Conservation (phyloP, 2,329 filamentous ascomycete genomes). For the Aspergillus proliferans region DNA sequence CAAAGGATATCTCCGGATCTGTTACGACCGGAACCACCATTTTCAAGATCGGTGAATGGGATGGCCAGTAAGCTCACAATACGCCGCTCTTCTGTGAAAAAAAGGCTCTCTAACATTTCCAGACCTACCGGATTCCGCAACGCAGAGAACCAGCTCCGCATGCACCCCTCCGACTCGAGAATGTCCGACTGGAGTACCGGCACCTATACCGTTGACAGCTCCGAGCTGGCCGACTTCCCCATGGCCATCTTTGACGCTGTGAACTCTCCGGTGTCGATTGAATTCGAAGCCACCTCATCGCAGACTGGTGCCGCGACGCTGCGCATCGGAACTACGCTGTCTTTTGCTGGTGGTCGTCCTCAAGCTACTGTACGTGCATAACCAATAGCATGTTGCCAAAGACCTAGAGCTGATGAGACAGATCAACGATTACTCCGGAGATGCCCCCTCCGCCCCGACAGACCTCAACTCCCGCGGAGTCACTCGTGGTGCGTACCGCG, state of each 20-base stretch:
- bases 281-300: conserved; percentile 49
- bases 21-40: conserved; percentile 48
- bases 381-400: too few relatives aligned
- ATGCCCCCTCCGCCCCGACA: conserved; percentile 49
- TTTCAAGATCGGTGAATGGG: conserved; percentile 61
- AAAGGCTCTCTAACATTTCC: background rate
- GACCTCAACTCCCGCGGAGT: conserved; percentile 62
- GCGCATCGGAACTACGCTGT: conserved; percentile 59
- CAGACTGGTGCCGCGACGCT: conserved; percentile 52
- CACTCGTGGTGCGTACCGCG: conserved; percentile 60
- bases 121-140: conserved; percentile 58
- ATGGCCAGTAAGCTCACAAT: conserved; percentile 45
- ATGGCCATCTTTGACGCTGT: conserved; percentile 60
- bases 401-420: conserved; percentile 3
- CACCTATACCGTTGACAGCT: conserved; percentile 58
- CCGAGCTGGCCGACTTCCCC: conserved; percentile 49
- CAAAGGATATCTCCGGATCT: conserved; percentile 47
- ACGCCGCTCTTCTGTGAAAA: background rate
- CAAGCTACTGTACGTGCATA: conserved; percentile 32
- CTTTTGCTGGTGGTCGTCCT: conserved; percentile 56
- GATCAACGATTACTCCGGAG: conserved; percentile 51
- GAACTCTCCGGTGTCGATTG: conserved; percentile 56
- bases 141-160: conserved; percentile 59
- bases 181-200: conserved; percentile 57
- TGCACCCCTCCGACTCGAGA: conserved; percentile 61